Evolutionary conservation across 441 rosid genomes (phyloP).

Genomic region (Daphne laureola): DNA sequence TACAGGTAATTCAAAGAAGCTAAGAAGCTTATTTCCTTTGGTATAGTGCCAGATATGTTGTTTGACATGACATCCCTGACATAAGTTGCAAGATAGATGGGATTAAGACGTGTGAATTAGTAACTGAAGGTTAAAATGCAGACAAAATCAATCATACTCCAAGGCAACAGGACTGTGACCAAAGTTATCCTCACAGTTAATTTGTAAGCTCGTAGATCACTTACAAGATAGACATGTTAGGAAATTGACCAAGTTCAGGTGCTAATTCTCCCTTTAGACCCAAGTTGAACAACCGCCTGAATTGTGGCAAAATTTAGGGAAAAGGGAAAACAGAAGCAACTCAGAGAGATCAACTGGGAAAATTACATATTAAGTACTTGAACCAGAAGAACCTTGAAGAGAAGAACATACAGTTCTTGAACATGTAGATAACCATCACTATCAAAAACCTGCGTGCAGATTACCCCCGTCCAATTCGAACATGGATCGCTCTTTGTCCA

Average conservation of each 20-base stretch:
- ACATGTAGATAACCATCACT: conserved; percentile 9
- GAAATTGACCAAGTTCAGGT: conserved; percentile 11
- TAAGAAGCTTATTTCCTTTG: conserved; percentile 12
- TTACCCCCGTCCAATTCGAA: conserved; percentile 12
- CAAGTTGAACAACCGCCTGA: conserved; percentile 12
- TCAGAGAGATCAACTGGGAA: not conserved
- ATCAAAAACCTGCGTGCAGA: not conserved
- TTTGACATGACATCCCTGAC: conserved; percentile 15
- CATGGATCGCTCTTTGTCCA: conserved; percentile 11
- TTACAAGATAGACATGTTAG: conserved; percentile 9
- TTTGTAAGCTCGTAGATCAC: not conserved
- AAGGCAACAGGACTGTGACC: not conserved
- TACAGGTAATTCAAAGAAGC: conserved; percentile 4
- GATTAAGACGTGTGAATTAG: no score
- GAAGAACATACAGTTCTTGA: conserved; percentile 10
- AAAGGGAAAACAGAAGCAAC: not conserved
- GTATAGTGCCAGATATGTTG: conserved; percentile 9
- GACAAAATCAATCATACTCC: not conserved
- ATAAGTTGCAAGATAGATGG: not conserved
- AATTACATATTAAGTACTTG: not conserved
- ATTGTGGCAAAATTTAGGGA: not conserved
- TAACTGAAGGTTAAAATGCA: not conserved
- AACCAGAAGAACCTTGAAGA: not conserved
- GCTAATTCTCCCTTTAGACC: conserved; percentile 5
- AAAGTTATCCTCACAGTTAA: not conserved